Base-by-base conservation (phyloP, 1,284 basidiomycete species). In the Puccinia coronata region DNA sequence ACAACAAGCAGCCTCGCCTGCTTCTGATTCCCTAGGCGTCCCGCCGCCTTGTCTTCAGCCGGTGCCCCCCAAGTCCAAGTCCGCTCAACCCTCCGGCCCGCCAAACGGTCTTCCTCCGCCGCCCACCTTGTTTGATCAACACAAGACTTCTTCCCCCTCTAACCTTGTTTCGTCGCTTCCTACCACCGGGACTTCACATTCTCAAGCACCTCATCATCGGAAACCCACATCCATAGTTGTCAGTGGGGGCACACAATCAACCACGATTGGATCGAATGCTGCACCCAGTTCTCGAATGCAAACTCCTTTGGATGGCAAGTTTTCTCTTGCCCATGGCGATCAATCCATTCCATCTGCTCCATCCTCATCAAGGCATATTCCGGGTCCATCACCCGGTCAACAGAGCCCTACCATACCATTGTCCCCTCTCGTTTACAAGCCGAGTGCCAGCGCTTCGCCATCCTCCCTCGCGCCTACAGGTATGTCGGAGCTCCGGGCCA, bases 401-500 rank as follows among this genome's bases (percentile, higher is more conserved):
- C 43, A 47, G 18, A 70, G 67, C 16, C 67, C 67, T 36, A 51
- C 28, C 39, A 47, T 49, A 5, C 41, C 67, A 23, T 36, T 41
- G 49, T 70, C 67, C 25, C 67, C 67, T 31, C n/a, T 47, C 43
- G 39, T 23, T 49, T 70, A 51, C n/a, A 70, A 70, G 43, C 49
- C 43, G 3, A 51, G 67, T 2, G 20, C 43, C 20, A 47, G 43
- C 25, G 31, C 51, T 20, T 49, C 43, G n/a, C 43, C 67, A 4
- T 28, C 67, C 43, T 51, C 67, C 31, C 41, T 47, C 41, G 67
- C 49, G 43, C 43, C 67, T 6, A 5, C 47, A 43, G 23, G 65
- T 49, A 8, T 69, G 65, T 2, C 67, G 23, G 67, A 70, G 41
- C 4, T 31, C 16, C 41, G n/a, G 47, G 1, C n/a, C 25, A 70